Evolutionary conservation across 2,329 filamentous ascomycete species (phyloP), one percentile per base, ranked within the genome.

Genomic region (Pseudogymnoascus destructans): DNA sequence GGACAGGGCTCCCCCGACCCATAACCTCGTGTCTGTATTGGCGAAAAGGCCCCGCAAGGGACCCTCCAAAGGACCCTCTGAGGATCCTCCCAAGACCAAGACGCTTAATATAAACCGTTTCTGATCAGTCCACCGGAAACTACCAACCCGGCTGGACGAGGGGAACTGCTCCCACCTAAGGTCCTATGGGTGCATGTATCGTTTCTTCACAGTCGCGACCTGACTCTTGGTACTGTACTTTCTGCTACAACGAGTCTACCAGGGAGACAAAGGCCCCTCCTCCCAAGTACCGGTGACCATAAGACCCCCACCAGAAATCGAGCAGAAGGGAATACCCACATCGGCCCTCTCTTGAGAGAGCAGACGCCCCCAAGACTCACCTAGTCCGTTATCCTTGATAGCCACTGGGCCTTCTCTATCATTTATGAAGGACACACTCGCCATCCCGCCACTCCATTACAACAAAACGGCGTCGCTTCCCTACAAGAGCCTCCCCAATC

Each of bases 231-330:
- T 30, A 54, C 21, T 27, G 46, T 54, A 54, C 46, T n/a, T 54
- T 54, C 46, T 54, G 23, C 46, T 54, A 32, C 46, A 54, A 30
- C 46, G 21, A 54, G 19, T 6, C 23, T 54, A 27, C 46, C 13
- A 27, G 46, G 21, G 30, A 54, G 46, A 54, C 46, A 54, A 54
- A 27, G 46, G 46, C 8, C 46, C 46, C 46, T 54, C 30, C 23
- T 54, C 23, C 46, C 46, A 54, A 54, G 23, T 54, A 54, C 46
- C 46, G 46, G 46, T 54, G 46, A 54, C 46, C 46, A 54, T 54
- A 54, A 54, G 46, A 25, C 23, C 38, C 17, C 38, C 46, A 23
- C 46, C 46, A 54, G 46, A 32, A 54, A 27, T 54, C 46, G 23
- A 54, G 21, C 19, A 17, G 23, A 54, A 54, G 46, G 23, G 46